Evolutionary conservation across 192 early-diverging fungal species (phyloP).

Genomic region (Linderina pennispora): DNA sequence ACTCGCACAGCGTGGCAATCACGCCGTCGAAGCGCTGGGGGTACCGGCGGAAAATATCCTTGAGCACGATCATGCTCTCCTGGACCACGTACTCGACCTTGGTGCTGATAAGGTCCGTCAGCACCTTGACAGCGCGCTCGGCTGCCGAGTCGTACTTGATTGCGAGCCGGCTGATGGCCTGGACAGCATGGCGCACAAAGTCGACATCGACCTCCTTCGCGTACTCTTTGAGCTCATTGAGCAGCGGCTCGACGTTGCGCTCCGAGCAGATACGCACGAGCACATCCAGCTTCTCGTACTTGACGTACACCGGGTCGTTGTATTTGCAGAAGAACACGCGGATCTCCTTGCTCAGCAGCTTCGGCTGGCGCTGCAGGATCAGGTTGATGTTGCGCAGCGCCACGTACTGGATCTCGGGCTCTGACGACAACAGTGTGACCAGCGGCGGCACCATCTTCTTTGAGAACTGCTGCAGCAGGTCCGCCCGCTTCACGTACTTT

Average conservation of each 20-base stretch:
- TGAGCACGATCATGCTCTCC: conserved; percentile 84
- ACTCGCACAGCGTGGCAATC: conserved; percentile 83
- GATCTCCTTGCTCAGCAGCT: conserved; percentile 86
- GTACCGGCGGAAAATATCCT: conserved; percentile 96
- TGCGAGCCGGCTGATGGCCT: conserved; percentile 88
- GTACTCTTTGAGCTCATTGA: conserved; percentile 95
- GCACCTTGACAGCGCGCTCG: conserved; percentile 78
- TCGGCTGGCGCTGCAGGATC: conserved; percentile 84
- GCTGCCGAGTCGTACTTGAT: conserved; percentile 86
- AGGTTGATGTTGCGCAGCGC: conserved; percentile 95
- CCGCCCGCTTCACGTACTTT: conserved; percentile 59
- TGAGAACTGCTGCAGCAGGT: conserved; percentile 63
- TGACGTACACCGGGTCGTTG: conserved; percentile 97
- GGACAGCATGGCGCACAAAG: conserved; percentile 84
- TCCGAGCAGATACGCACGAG: conserved; percentile 85
- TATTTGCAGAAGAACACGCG: conserved; percentile 98
- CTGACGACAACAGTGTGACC: conserved; percentile 82
- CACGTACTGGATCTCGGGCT: conserved; percentile 95
- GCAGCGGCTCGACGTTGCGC: conserved; percentile 83
- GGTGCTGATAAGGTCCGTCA: conserved; percentile 89
- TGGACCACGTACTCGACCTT: conserved; percentile 87
- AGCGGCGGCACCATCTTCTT: conserved; percentile 94
- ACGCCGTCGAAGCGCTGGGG: conserved; percentile 81
- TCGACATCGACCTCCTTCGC: conserved; percentile 96
- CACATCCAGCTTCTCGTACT: conserved; percentile 91